Conservation (phyloP, 176 grass and related monocot genomes). For the Eragrostis nindensis region DNA sequence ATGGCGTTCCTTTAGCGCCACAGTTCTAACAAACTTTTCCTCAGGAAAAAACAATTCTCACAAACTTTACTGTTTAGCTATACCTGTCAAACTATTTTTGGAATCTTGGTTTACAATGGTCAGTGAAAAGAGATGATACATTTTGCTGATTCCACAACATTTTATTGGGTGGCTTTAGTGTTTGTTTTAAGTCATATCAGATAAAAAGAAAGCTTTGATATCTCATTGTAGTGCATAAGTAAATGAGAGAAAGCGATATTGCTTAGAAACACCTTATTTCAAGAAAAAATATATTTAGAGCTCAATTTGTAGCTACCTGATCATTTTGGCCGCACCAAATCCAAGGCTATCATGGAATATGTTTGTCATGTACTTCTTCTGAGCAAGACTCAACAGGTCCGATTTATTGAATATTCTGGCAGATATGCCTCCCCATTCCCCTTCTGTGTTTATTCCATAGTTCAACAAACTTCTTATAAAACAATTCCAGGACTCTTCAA, state of each 20-base stretch:
- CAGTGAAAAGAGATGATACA: not conserved
- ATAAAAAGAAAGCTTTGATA: not conserved
- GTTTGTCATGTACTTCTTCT: constrained; percentile 84
- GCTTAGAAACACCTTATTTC: not conserved
- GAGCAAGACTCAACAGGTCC: constrained; percentile 49
- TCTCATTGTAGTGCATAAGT: not conserved
- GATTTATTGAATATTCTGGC: constrained; percentile 72
- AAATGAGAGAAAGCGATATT: not conserved
- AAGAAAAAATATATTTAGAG: not conserved
- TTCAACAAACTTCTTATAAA: constrained; percentile 72
- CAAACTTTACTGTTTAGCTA: not conserved
- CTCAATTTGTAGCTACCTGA: constrained; percentile 58
- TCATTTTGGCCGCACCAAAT: constrained; percentile 98
- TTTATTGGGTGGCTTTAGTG: not conserved
- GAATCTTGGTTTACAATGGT: not conserved
- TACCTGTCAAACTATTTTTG: not conserved
- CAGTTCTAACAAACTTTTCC: not conserved
- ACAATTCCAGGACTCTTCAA: constrained; percentile 69
- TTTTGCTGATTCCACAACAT: not conserved
- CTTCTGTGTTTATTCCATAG: constrained; percentile 86
- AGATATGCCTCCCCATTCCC: constrained; percentile 86
- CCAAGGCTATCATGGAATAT: constrained; percentile 93
- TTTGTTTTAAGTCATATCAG: not conserved
- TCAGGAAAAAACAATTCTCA: too few relatives aligned
- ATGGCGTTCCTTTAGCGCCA: not conserved